Base-by-base conservation (phyloP, 2,329 filamentous ascomycete genomes). In the Bipolaris bicolor region DNA sequence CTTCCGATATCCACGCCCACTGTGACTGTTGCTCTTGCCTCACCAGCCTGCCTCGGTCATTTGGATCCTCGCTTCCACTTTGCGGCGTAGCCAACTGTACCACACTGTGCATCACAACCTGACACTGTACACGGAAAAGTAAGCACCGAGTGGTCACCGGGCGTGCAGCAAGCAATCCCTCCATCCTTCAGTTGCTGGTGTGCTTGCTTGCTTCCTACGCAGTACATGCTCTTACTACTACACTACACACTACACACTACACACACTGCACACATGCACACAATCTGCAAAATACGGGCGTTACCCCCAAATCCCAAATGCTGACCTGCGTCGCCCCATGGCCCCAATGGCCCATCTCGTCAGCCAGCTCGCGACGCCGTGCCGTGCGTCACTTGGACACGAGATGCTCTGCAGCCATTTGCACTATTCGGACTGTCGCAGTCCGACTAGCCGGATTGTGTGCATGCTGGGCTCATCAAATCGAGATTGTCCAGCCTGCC, bases 71-170 rank as follows among this genome's bases (percentile, higher is more conserved):
- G 58, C 45, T 55, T 60, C 63, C 59, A 62, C 55, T 60, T 62
- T 66, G 58, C 58, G 56, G 62, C 57, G 55, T 56, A 60, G 58
- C 26, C 26, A 29, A 29, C 59, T 47, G 64, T 65, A 56, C 60
- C 36, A 61, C 59, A 57, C 59, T 66, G 64, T 70, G 65, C 66
- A 69, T 72, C 70, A 72, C 69, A 58, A 69, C 65, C 71, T 65
- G 57, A 57, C 58, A 22, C 40, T 29, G 50, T 45, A 44, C 54
- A 49, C 52, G 55, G 55, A 53, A 55, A 55, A 57, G 66, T 65
- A 64, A 71, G 68, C 64, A 63, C 64, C 62, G 59, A 57, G 49
- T 55, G 59, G 59, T 49, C 46, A 49, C 60, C 58, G 60, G 37
- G 34, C 44, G 18, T 51, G 60, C 26, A 29, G 26, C 26, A 29